Evolutionary conservation across 139 green algal species (phyloP).

Genomic region (Coelastrella sp.): DNA sequence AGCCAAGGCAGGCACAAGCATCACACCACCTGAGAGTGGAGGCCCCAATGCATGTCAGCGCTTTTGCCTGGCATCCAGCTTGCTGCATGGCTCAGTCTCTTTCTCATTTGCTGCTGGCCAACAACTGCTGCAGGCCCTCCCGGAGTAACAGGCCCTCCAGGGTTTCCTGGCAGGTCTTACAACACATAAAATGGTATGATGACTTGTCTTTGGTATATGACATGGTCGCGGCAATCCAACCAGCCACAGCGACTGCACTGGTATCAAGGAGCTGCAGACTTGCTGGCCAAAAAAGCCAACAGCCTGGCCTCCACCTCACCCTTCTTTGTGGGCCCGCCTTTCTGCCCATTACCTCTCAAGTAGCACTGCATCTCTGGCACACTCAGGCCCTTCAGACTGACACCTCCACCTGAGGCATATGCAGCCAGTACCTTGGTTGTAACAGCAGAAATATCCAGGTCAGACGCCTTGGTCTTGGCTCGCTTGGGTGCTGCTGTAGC

Average conservation of each 20-base stretch:
- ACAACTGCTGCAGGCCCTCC: too few relatives aligned
- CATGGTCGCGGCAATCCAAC: too few relatives aligned
- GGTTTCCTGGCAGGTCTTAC: too few relatives aligned
- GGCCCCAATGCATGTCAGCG: too few relatives aligned
- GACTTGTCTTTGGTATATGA: too few relatives aligned
- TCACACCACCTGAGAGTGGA: too few relatives aligned
- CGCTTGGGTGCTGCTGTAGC: slow-evolving; percentile 3
- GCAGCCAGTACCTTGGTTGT: slow-evolving; percentile 37
- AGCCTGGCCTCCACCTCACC: slow-evolving; percentile 29
- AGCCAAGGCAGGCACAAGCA: too few relatives aligned
- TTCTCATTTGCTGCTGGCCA: too few relatives aligned
- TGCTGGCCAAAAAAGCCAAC: slow-evolving; percentile 21
- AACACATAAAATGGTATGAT: too few relatives aligned
- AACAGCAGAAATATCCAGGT: slow-evolving; percentile 29
- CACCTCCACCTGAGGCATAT: slow-evolving; percentile 21
- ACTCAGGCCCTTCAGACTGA: slow-evolving; percentile 18
- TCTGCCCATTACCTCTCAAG: background rate
- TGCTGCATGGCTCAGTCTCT: too few relatives aligned
- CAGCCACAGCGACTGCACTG: background rate
- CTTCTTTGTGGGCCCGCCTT: slow-evolving; percentile 1
- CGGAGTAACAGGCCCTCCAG: too few relatives aligned
- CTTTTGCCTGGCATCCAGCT: too few relatives aligned
- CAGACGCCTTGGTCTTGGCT: slow-evolving; percentile 25
- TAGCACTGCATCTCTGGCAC: slow-evolving; percentile 34
- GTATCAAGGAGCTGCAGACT: background rate